Evolutionary conservation across 495 filamentous ascomycete species (phyloP).

Genomic region (Daldinia concentrica): DNA sequence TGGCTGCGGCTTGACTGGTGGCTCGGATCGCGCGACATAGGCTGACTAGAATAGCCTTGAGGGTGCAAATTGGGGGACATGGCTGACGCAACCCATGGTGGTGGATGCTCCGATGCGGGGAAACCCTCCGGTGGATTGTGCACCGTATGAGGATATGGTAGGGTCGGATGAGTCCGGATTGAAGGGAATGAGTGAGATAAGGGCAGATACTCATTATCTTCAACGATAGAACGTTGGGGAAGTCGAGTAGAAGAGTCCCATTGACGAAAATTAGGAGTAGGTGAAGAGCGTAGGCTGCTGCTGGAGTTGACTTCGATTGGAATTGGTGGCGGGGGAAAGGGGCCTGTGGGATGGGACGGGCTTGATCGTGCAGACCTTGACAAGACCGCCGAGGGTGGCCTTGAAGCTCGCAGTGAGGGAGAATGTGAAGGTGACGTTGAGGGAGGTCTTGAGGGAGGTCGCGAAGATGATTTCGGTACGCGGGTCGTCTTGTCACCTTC

Average conservation of each 20-base stretch:
- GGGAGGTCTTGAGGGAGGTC: constrained; percentile 6
- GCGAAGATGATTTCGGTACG: constrained; percentile 16
- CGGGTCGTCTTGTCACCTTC: constrained; percentile 17
- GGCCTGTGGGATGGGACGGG: constrained; percentile 34
- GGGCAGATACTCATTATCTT: constrained; percentile 28
- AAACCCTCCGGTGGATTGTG: constrained; percentile 25
- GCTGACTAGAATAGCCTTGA: constrained; percentile 64
- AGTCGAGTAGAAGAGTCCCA: constrained; percentile 39
- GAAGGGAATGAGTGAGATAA: constrained; percentile 33
- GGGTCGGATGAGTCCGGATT: constrained; percentile 36
- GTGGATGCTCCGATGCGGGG: constrained; percentile 29
- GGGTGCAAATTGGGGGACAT: constrained; percentile 39
- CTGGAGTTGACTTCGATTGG: constrained; percentile 39
- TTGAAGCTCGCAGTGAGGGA: constrained; percentile 28
- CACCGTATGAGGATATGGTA: constrained; percentile 42
- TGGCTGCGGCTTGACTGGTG: constrained; percentile 50
- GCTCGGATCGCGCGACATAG: constrained; percentile 61
- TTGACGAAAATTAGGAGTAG: constrained; percentile 34
- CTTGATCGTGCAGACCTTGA: constrained; percentile 36
- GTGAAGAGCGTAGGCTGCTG: constrained; percentile 32
- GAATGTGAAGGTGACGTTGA: constrained; percentile 26
- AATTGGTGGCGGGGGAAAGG: constrained; percentile 47
- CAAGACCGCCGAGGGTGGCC: constrained; percentile 29
- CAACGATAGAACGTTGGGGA: constrained; percentile 27
- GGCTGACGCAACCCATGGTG: constrained; percentile 39